Evolutionary conservation across 495 filamentous ascomycete genomes (phyloP).

Genomic region (Platismatia glauca): DNA sequence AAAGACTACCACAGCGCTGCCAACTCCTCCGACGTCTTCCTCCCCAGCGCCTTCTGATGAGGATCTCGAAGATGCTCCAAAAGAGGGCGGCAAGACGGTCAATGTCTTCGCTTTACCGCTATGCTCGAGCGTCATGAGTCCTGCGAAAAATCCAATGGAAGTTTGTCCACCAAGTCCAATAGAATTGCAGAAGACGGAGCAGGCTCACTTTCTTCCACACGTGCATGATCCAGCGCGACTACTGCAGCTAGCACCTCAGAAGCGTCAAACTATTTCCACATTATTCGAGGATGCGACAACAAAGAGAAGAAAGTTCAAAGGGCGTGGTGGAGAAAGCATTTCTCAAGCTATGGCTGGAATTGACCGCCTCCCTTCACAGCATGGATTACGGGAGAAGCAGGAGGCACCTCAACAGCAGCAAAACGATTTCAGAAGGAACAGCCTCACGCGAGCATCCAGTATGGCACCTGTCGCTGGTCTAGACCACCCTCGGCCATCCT

Average conservation of each 20-base stretch:
- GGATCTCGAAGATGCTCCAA: not conserved
- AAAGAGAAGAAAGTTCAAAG: constrained; percentile 44
- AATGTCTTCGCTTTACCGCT: constrained; percentile 32
- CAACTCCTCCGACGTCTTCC: constrained; percentile 42
- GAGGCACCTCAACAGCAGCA: not conserved
- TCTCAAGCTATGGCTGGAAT: constrained; percentile 44
- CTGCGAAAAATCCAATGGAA: constrained; percentile 1
- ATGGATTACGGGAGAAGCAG: not conserved
- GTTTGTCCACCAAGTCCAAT: not conserved
- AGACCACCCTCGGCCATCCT: constrained; percentile 2
- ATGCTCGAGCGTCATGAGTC: constrained; percentile 30
- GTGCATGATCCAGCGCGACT: not conserved
- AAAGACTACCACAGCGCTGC: constrained; percentile 16
- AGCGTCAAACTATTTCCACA: constrained; percentile 46
- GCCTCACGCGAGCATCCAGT: constrained; percentile 16
- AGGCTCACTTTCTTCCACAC: constrained; percentile 16
- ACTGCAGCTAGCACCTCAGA: constrained; percentile 32
- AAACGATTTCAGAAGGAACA: constrained; percentile 1
- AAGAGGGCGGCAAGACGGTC: constrained; percentile 7
- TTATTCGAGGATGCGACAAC: constrained; percentile 54
- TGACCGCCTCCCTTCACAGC: constrained; percentile 6
- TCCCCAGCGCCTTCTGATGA: constrained; percentile 25
- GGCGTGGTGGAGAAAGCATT: constrained; percentile 47
- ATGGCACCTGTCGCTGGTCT: not conserved
- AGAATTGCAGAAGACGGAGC: not conserved